Base-by-base conservation (phyloP, 169 alveolate genomes). In the Cryptosporidium parvum region DNA sequence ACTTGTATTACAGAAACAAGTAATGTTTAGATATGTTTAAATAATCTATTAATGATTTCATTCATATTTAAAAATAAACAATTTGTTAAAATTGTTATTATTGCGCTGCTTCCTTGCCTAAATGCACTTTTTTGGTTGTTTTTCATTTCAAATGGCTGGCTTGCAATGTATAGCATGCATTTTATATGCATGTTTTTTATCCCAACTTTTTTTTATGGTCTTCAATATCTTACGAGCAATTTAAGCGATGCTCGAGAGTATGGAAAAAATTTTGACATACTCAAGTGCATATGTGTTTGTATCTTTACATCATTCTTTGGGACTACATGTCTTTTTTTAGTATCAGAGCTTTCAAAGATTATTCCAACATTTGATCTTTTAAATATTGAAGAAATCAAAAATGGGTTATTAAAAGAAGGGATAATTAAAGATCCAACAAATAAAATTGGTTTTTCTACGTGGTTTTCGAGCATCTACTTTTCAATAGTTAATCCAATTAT, bases 151-250 rank as follows among this genome's bases (percentile, higher is more conserved):
- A 62, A 80, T 61, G 75, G 89, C 2, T 80, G 75, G 89, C 1
- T 65, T 14, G 89, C 89, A 0, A 80, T 80, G 89, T 80, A 80
- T 42, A 31, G 67, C 9, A 80, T 80, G 89, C 89, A 80, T 48
- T 29, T 35, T 31, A 80, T 80, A 26, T 80, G 89, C 31, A 80
- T 80, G 89, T 2, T 80, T 12, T 12, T 80, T 3, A 7, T 80
- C 21, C 89, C 89, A 26, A 44, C 37, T 10, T n/a, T 65, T 42
- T 35, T 16, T 18, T 59, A 59, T 23, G 89, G 75, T 2, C 10
- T 58, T 42, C 3, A 26, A n/a, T 56, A n/a, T 56, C 29, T 56
- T 21, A 8, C 12, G 10, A 56, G 35, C 5, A 56, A 56, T 56
- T 8, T 56, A n/a, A 56, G 37, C 7, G 37, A 56, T 26, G 35